A percentile compares a stretch with the other conserved stretches of the same genome.
phyloP scores from a whole-genome alignment of 129 eudicot genomes.

The Pseudognaphalium luteoalbum region DNA sequence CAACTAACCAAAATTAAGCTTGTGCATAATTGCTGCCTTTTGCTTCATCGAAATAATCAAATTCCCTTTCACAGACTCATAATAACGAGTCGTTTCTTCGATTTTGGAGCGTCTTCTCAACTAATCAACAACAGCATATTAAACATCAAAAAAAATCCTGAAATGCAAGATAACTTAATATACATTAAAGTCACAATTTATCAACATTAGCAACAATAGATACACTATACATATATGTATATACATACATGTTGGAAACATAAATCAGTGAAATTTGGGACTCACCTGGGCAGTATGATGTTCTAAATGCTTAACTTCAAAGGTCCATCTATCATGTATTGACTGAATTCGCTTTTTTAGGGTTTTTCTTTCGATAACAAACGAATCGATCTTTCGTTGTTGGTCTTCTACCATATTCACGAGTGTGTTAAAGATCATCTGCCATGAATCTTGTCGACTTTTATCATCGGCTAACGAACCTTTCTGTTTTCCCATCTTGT shows the following conservation, averaged over 20 bases:
- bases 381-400: slow-evolving; percentile 44
- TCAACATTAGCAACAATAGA: not conserved
- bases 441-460: slow-evolving; percentile 56
- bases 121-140: slow-evolving; percentile 31
- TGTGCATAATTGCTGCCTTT: slow-evolving; percentile 41
- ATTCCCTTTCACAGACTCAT: slow-evolving; percentile 51
- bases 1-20: slow-evolving; percentile 56
- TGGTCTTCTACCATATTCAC: slow-evolving; percentile 42
- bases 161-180: slow-evolving; percentile 1
- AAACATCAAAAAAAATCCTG: slow-evolving; percentile 18
- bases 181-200: not conserved
- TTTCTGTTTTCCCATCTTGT: slow-evolving; percentile 45
- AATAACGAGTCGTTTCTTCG: slow-evolving; percentile 37
- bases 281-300: slow-evolving; percentile 48
- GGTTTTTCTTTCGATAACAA: slow-evolving; percentile 37
- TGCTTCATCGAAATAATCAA: slow-evolving; percentile 53
- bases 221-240: not conserved
- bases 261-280: not conserved
- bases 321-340: slow-evolving; percentile 42
- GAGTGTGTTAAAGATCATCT: slow-evolving; percentile 48
- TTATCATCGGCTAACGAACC: slow-evolving; percentile 7
- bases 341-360: slow-evolving; percentile 45
- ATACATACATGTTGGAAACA: not conserved
- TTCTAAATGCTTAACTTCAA: slow-evolving; percentile 39
- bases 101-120: slow-evolving; percentile 39